Evolutionary conservation across 2,329 filamentous ascomycete species (phyloP).

Genomic region (Alternaria sp.): DNA sequence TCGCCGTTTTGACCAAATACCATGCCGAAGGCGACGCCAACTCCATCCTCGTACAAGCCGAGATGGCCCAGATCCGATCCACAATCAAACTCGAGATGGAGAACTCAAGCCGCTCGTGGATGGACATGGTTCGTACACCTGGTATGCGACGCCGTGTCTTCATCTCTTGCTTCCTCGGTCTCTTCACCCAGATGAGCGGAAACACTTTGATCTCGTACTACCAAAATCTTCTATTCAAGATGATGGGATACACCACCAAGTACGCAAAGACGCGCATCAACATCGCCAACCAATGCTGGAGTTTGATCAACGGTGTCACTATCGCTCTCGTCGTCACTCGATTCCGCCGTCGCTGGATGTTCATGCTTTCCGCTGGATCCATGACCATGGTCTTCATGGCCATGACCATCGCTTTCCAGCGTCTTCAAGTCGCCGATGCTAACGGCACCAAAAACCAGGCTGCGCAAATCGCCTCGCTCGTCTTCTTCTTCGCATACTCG

Average conservation of each 20-base stretch:
- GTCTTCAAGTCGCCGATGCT: slow-evolving; percentile 30
- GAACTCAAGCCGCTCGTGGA: slow-evolving; percentile 60
- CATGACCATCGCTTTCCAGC: slow-evolving; percentile 61
- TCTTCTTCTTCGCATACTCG: slow-evolving; percentile 67
- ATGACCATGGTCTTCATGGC: slow-evolving; percentile 62
- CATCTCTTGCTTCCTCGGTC: slow-evolving; percentile 40
- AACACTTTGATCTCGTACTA: slow-evolving; percentile 51
- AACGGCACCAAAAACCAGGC: slow-evolving; percentile 38
- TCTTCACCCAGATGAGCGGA: slow-evolving; percentile 51
- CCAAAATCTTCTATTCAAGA: slow-evolving; percentile 44
- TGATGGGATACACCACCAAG: slow-evolving; percentile 49
- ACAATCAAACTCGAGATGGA: slow-evolving; percentile 64
- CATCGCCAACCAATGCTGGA: slow-evolving; percentile 51
- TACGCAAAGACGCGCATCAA: slow-evolving; percentile 53
- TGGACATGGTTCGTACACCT: slow-evolving; percentile 58
- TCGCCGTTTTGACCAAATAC: slow-evolving; percentile 48
- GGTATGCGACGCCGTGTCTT: slow-evolving; percentile 50
- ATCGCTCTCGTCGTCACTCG: slow-evolving; percentile 51
- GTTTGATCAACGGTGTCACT: slow-evolving; percentile 47
- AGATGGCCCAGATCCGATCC: slow-evolving; percentile 66
- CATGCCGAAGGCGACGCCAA: slow-evolving; percentile 53
- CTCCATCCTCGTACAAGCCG: slow-evolving; percentile 56
- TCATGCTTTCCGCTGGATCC: slow-evolving; percentile 57
- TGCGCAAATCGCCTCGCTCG: slow-evolving; percentile 53
- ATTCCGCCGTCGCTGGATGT: slow-evolving; percentile 54